A percentile compares a stretch with the other conserved stretches of the same genome.
These are phyloP conservation scores for Tuber aestivum DNA, from an alignment of 495 filamentous ascomycete species.

Conservation along the genomic window DNA sequence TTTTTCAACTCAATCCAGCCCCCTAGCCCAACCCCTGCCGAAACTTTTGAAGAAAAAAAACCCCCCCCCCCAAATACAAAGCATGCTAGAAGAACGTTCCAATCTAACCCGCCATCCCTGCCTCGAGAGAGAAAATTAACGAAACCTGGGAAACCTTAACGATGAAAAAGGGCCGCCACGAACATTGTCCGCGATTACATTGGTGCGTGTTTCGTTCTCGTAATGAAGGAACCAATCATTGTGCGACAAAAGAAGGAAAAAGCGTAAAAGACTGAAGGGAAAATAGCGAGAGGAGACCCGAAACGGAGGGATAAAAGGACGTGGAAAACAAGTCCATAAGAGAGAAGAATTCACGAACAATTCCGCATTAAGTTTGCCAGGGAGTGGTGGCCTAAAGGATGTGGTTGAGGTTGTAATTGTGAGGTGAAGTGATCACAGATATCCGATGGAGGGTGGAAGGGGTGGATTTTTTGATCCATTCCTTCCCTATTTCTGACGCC, in stretches of 20 bases:
- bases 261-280: background rate
- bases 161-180: background rate
- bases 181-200: background rate
- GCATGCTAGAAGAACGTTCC: background rate
- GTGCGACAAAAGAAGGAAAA: background rate
- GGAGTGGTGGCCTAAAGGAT: background rate
- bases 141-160: background rate
- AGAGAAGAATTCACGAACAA: background rate
- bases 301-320: background rate
- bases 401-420: background rate
- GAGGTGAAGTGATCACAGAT: background rate
- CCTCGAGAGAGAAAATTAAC: background rate
- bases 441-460: background rate
- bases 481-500: background rate
- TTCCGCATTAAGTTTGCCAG: background rate
- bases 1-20: background rate
- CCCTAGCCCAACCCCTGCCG: background rate
- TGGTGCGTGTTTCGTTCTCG: background rate
- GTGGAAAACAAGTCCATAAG: background rate
- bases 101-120: background rate
- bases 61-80: background rate
- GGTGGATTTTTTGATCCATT: background rate
- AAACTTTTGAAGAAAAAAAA: constrained; percentile 1
- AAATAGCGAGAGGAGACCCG: background rate
- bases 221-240: background rate